phyloP scores from a whole-genome alignment of 306 rosid species.

The Abrus pulchellus region DNA sequence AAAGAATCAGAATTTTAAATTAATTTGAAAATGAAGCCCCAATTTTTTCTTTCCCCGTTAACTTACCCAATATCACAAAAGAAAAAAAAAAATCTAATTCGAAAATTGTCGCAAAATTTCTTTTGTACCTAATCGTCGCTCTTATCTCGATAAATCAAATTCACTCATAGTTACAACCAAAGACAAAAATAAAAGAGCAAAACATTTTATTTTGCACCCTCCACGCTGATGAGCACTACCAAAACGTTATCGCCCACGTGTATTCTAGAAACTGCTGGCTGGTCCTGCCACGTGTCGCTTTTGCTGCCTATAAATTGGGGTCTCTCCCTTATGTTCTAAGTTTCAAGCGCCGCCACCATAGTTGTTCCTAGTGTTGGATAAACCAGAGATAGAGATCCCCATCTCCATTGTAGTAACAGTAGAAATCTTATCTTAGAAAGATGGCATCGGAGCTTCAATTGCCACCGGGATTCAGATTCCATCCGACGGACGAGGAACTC shows the following conservation, averaged over 20 bases:
- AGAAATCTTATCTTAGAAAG: background rate
- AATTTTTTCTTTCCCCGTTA: background rate
- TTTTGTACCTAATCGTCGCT: background rate
- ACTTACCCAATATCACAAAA: background rate
- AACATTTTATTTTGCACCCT: background rate
- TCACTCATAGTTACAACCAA: background rate
- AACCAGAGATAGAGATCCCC: background rate
- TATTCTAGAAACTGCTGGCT: slow-evolving; percentile 60
- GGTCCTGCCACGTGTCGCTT: slow-evolving; percentile 60
- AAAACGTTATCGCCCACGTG: slow-evolving; percentile 78
- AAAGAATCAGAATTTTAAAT: background rate
- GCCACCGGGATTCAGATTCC: slow-evolving; percentile 96
- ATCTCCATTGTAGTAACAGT: background rate
- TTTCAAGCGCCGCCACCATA: slow-evolving; percentile 82
- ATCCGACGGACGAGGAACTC: slow-evolving; percentile 96
- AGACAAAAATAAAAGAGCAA: background rate
- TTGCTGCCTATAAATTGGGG: slow-evolving; percentile 53
- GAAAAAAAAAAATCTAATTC: background rate
- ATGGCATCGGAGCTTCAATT: slow-evolving; percentile 78
- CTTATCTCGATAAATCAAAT: background rate
- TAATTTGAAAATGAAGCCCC: background rate
- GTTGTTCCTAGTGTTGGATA: slow-evolving; percentile 13
- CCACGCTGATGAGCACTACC: slow-evolving; percentile 16
- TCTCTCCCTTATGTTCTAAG: slow-evolving; percentile 63
- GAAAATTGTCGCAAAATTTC: background rate